These are phyloP conservation scores for Colletotrichum australisinense DNA, from an alignment of 2,329 filamentous ascomycete species.

Conservation along the genomic window DNA sequence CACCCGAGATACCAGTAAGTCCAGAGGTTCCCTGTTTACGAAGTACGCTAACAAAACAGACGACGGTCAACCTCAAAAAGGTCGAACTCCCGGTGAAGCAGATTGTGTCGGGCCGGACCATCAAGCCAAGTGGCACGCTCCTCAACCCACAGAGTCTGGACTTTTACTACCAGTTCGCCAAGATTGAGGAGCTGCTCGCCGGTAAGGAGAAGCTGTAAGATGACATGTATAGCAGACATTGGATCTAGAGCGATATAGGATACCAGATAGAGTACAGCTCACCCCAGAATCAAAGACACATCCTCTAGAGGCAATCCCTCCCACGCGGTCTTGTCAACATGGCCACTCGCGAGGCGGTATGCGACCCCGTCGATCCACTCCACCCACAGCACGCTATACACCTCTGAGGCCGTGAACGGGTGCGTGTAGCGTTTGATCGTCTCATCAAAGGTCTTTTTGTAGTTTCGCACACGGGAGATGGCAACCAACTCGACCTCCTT, in stretches of 20 bases:
- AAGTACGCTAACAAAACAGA: conserved; percentile 57
- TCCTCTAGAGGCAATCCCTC: neutral
- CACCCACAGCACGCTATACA: neutral
- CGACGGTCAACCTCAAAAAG: conserved; percentile 87
- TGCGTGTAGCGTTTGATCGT: neutral
- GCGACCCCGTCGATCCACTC: neutral
- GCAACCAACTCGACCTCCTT: neutral
- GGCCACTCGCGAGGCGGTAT: neutral
- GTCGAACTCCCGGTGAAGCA: conserved; percentile 87
- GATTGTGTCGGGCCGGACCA: conserved; percentile 79
- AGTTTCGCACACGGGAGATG: neutral
- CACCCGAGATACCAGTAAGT: conserved; percentile 82
- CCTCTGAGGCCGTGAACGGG: neutral
- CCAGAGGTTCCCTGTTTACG: neutral
- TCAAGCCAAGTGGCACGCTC: conserved; percentile 82
- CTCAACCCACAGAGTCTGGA: conserved; percentile 81
- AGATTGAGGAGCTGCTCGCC: conserved; percentile 70
- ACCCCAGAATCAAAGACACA: neutral
- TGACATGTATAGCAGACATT: neutral
- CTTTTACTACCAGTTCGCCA: conserved; percentile 83
- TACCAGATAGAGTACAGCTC: neutral
- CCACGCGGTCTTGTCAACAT: neutral
- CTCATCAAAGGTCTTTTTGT: neutral
- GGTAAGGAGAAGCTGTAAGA: conserved; percentile 61
- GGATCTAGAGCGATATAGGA: neutral